A percentile compares a stretch with the other conserved stretches of the same genome.
phyloP scores from a whole-genome alignment of 2,329 filamentous ascomycete genomes.

The Sclerotiophoma versabilis region DNA sequence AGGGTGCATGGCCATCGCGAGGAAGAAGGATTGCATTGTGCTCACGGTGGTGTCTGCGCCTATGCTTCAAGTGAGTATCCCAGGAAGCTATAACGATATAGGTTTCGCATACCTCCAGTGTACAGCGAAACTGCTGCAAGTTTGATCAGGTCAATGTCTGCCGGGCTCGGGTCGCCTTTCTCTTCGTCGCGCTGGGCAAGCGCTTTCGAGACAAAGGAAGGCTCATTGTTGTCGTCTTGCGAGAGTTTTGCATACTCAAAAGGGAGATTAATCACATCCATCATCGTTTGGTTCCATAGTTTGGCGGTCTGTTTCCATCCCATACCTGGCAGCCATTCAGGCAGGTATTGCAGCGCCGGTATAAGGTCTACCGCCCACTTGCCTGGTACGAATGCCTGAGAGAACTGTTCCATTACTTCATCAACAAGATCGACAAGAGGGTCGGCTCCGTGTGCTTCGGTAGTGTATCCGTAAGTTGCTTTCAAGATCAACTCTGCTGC shows the following conservation, averaged over 20 bases:
- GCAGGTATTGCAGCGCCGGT: slow-evolving; percentile 52
- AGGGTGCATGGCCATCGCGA: slow-evolving; percentile 61
- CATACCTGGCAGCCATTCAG: slow-evolving; percentile 56
- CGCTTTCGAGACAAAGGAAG: slow-evolving; percentile 51
- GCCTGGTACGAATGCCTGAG: slow-evolving; percentile 51
- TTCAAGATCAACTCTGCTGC: slow-evolving; percentile 38
- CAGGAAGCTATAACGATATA: background rate
- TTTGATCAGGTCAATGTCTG: slow-evolving; percentile 46
- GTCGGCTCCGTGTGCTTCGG: slow-evolving; percentile 50
- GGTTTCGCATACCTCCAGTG: slow-evolving; percentile 39
- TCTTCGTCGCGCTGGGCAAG: slow-evolving; percentile 21
- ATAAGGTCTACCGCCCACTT: slow-evolving; percentile 57
- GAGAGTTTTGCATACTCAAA: slow-evolving; percentile 52
- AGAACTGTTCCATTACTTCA: slow-evolving; percentile 51
- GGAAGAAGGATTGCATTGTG: slow-evolving; percentile 54
- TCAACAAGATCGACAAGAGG: slow-evolving; percentile 54
- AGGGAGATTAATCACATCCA: slow-evolving; percentile 42
- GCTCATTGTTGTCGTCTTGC: slow-evolving; percentile 24
- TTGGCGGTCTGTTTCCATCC: slow-evolving; percentile 24
- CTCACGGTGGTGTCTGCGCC: slow-evolving; percentile 54
- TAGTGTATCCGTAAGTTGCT: slow-evolving; percentile 53
- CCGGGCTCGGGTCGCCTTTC: slow-evolving; percentile 28
- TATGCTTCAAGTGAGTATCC: background rate
- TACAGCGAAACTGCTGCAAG: slow-evolving; percentile 53
- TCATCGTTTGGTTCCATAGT: slow-evolving; percentile 30